These are phyloP conservation scores for Exophiala bonariae DNA, from an alignment of 2,329 filamentous ascomycete genomes.

Conservation along the genomic window DNA sequence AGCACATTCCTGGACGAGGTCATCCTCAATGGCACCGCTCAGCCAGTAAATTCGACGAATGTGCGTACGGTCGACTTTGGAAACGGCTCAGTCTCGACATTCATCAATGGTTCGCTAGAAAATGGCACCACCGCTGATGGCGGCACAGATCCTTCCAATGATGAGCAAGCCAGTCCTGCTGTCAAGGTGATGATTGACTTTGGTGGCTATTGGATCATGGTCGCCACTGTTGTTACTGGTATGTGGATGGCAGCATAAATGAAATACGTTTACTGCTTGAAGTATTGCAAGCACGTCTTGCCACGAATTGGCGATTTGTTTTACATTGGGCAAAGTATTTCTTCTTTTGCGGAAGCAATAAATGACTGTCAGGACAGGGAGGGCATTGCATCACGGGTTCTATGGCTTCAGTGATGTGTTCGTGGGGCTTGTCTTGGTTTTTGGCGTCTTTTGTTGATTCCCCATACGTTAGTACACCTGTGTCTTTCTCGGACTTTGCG, in stretches of 20 bases:
- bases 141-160: conserved; percentile 31
- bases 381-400: no score
- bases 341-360: no score
- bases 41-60: conserved; percentile 38
- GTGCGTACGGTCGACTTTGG: conserved; percentile 38
- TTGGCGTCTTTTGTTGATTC: no score
- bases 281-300: no score
- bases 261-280: no score
- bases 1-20: conserved; percentile 43
- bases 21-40: conserved; percentile 40
- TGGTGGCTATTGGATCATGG: conserved; percentile 45
- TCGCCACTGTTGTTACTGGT: conserved; percentile 34
- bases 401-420: no score
- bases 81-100: conserved; percentile 46
- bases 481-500: no score
- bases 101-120: conserved; percentile 49
- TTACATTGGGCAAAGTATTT: no score
- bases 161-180: conserved; percentile 20
- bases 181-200: conserved; percentile 30
- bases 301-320: no score
- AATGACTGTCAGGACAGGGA: no score
- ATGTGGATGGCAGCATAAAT: conserved; percentile 19
- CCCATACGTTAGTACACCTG: no score
- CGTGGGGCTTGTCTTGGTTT: no score
- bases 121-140: conserved; percentile 42